Evolutionary conservation across 768 basidiomycete genomes (phyloP).

Genomic region (Termitomyces sp.): DNA sequence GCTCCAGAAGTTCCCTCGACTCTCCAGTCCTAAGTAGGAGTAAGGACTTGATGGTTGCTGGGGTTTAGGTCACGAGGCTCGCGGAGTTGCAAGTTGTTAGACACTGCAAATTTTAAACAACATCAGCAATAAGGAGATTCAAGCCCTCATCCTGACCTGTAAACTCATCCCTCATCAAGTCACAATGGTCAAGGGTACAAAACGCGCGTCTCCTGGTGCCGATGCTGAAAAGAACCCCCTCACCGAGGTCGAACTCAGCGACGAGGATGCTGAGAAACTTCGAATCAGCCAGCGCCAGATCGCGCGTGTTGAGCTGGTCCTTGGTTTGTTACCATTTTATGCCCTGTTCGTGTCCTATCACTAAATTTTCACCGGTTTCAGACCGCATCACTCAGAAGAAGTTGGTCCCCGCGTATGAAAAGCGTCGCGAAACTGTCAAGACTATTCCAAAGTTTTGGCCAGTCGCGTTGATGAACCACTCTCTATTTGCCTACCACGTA

Average conservation of each 20-base stretch:
- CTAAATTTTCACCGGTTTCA: slow-evolving; percentile 19
- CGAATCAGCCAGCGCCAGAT: slow-evolving; percentile 61
- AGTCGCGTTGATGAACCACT: slow-evolving; percentile 75
- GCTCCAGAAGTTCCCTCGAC: neutral
- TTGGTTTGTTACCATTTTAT: slow-evolving; percentile 38
- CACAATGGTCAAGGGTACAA: slow-evolving; percentile 46
- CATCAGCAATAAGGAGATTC: slow-evolving; percentile 1
- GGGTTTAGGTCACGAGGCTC: slow-evolving; percentile 11
- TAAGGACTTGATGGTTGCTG: neutral
- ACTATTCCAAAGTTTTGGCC: slow-evolving; percentile 79
- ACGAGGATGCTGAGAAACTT: slow-evolving; percentile 69
- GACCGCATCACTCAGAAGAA: slow-evolving; percentile 60
- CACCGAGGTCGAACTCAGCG: slow-evolving; percentile 59
- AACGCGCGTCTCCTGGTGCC: slow-evolving; percentile 78
- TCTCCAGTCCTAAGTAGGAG: neutral
- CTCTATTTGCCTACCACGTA: slow-evolving; percentile 53
- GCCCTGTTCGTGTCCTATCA: neutral
- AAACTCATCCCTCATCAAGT: slow-evolving; percentile 13
- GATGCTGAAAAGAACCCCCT: slow-evolving; percentile 70
- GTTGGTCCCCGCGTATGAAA: slow-evolving; percentile 59
- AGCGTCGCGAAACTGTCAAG: slow-evolving; percentile 62
- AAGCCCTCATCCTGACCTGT: slow-evolving; percentile 10
- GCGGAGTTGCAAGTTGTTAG: slow-evolving; percentile 21
- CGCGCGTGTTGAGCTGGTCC: slow-evolving; percentile 61
- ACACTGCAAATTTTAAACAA: slow-evolving; percentile 19